phyloP scores from a whole-genome alignment of 1,284 basidiomycete species.

The Sanguinoderma infundibulare region DNA sequence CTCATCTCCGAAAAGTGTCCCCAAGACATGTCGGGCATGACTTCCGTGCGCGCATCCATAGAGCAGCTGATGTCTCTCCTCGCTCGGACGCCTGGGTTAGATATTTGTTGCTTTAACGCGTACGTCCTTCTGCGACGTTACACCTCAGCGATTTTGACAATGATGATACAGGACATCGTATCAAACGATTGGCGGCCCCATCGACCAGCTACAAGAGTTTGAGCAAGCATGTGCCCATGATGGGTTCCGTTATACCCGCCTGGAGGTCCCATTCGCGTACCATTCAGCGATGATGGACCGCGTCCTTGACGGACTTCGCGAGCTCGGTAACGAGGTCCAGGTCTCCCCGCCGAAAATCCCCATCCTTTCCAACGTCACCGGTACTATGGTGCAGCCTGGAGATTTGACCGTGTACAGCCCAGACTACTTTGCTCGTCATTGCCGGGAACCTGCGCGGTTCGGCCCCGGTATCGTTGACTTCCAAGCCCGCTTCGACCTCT shows the following conservation, averaged over 20 bases:
- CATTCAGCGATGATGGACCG: slow-evolving; percentile 68
- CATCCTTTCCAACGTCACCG: slow-evolving; percentile 62
- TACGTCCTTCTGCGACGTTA: slow-evolving; percentile 3
- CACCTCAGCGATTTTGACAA: neutral
- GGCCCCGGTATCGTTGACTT: slow-evolving; percentile 50
- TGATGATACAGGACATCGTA: slow-evolving; percentile 44
- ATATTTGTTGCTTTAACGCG: slow-evolving; percentile 55
- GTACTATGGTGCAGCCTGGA: slow-evolving; percentile 54
- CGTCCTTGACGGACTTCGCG: slow-evolving; percentile 50
- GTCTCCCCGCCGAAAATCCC: slow-evolving; percentile 55
- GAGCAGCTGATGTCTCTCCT: slow-evolving; percentile 43
- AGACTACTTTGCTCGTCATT: slow-evolving; percentile 64
- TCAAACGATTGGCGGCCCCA: slow-evolving; percentile 60
- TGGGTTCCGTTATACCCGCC: slow-evolving; percentile 44
- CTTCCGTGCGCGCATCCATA: slow-evolving; percentile 51
- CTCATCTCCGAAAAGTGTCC: slow-evolving; percentile 56
- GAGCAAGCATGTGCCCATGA: slow-evolving; percentile 44
- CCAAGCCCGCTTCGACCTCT: slow-evolving; percentile 32
- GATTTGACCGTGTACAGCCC: slow-evolving; percentile 51
- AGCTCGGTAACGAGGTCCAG: slow-evolving; percentile 41
- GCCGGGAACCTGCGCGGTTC: slow-evolving; percentile 63
- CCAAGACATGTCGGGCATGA: slow-evolving; percentile 56
- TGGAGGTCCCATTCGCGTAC: slow-evolving; percentile 64
- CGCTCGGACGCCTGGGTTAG: neutral
- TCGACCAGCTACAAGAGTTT: slow-evolving; percentile 46